Base-by-base conservation (phyloP, 805 yeast species). In the Ascoidea tarda region DNA sequence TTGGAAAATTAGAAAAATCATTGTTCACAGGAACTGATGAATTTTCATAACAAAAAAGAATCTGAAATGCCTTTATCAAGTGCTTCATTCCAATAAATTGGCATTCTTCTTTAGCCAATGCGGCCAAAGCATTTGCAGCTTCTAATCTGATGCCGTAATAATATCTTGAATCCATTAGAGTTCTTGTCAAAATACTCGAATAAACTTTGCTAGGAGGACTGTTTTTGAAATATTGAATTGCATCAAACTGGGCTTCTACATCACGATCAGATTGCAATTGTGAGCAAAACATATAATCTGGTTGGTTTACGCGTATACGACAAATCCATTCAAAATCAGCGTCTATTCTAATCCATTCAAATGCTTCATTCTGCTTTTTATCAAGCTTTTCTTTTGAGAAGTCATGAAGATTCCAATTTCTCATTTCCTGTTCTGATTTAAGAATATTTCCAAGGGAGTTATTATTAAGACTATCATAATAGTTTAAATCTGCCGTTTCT, bases 251-350 rank as follows among this genome's bases (percentile, higher is more conserved):
- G 0, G 99, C 99, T 55, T 89, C 96, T 16, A 93, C 95, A 62
- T 93, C 99, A 56, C 96, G 71, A 66, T 93, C 99, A 63, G 89
- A 95, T 59, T 87, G 93, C 33, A 93, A 69, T 62, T 93, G 99
- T 0, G 98, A 87, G 0, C 88, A 86, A 63, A 78, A 93, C 97
- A 93, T 93, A 62, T 88, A 85, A 60, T 89, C 97, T 0, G 96
- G 95, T 66, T 90, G 96, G 59, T 82, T 87, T 42, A 93, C 79
- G 54, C 80, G 75, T 28, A 87, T 72, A 58, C 78, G 79, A 55
- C 95, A 87, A 50, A 93, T 84, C 99, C 99, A 93, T 65, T 93
- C 99, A 61, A 84, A 86, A 65, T 93, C 99, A 0, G 97, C 90
- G 68, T 93, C 99, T n/a, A 91, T 87, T 59, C 99, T 74, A 46